Evolutionary conservation across 805 yeast species (phyloP), one percentile per base, ranked within the genome.

Genomic region (Candida suzukii): DNA sequence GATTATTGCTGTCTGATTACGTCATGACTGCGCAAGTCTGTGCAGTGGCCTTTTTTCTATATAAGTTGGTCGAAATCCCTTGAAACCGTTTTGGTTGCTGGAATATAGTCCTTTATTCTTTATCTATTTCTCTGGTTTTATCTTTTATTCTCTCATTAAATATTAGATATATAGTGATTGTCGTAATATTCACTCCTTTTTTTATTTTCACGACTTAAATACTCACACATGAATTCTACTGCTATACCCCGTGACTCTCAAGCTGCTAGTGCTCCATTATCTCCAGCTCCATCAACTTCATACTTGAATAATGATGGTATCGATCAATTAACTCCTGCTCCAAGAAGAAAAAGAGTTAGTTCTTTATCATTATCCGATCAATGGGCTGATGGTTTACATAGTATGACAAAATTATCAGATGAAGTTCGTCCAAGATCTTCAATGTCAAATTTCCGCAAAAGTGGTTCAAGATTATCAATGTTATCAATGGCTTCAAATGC

Each of bases 241-340:
- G n/a, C n/a, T n/a, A n/a, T n/a, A n/a, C n/a, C n/a, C 19, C 13
- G 34, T 31, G 22, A 17, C 21, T 19, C 22, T 31, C 11, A 9
- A 12, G n/a, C 9, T 8, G 9, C 16, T 8, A 24, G 14, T 35
- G 10, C 37, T 5, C 17, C 32, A 14, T 10, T 19, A 17, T 17
- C 39, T 6, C 24, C 32, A 11, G 3, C 27, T 4, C 21, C 19
- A 9, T 27, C 32, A 21, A 4, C 39, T 27, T 78, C 87, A 11
- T 80, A 74, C 51, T 69, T 83, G 46, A 81, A 83, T 52, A 82
- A 80, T 48, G 88, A 83, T 54, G 86, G 85, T 20, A 81, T 83
- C 18, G 88, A 82, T 54, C 72, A 74, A 41, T 61, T 83, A 54
- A 73, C 71, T 41, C 90, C 90, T 3, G 67, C 71, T 40, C 66